Base-by-base conservation (phyloP, 2,329 filamentous ascomycete species). In the Colletotrichum coccodes region DNA sequence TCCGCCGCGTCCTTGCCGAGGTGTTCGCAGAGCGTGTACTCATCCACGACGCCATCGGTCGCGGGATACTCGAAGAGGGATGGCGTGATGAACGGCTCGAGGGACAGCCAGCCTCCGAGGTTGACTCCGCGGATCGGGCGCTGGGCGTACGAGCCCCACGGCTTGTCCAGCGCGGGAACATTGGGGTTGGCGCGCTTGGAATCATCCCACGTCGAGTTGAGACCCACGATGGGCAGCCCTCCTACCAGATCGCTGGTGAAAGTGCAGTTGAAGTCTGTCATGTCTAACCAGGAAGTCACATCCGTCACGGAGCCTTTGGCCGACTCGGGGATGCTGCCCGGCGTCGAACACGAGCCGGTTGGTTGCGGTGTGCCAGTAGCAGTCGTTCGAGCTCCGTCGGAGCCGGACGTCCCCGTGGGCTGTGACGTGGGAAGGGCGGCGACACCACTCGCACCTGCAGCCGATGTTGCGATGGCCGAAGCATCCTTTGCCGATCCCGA, bases 41-140 rank as follows among this genome's bases (percentile, higher is more conserved):
- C 96, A 76, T 99, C 96, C 21, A 98, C 86, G 47, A 98, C 89
- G 6, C 89, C 83, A n/a, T n/a, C 83, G 90, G 73, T 18, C 79
- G 77, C 6, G 84, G 82, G 76, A 70, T 87, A 87, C 70, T 89
- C 82, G 81, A 99, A 99, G 30, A 97, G 86, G 0, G 95, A 98
- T 0, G 96, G 96, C 5, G 94, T 95, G 77, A 99, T 98, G 78
- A 97, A 98, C 0, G 96, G 96, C 76, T 99, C 96, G 14, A 99
- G 83, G 3, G 92, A 93, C 2, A 99, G 87, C 96, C 96, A 99
- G 14, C 96, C 96, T 57, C 96, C 96, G 1, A 98, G 78, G 75
- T 97, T 98, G 40, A 98, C 94, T 1, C 96, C 96, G 7, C 95
- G 90, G 30, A 97, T 94, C 2, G 95, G 94, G 62, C 86, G 90